Evolutionary conservation across 2,329 filamentous ascomycete species (phyloP).

Genomic region (Fusarium staphyleae): DNA sequence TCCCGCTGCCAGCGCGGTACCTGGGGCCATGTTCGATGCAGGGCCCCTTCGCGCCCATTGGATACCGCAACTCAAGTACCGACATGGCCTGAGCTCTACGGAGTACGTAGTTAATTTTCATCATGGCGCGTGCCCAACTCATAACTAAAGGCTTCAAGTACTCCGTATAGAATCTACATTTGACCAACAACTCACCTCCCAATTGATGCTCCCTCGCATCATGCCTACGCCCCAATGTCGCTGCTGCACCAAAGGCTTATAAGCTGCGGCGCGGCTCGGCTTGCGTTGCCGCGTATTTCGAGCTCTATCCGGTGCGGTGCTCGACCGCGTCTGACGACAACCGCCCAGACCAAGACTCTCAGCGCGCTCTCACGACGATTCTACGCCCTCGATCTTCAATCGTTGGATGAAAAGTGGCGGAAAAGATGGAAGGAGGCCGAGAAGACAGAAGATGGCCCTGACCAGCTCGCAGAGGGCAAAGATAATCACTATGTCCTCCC

Average conservation of each 20-base stretch:
- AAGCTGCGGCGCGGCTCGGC: slow-evolving; percentile 35
- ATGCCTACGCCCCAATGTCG: slow-evolving; percentile 43
- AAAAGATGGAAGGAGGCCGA: slow-evolving; percentile 49
- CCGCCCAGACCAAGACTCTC: slow-evolving; percentile 11
- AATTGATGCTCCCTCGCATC: slow-evolving; percentile 27
- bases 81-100: slow-evolving; percentile 36
- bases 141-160: too few species aligned
- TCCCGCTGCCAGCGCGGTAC: slow-evolving; percentile 25
- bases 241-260: slow-evolving; percentile 42
- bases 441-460: slow-evolving; percentile 6
- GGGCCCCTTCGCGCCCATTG: slow-evolving; percentile 17
- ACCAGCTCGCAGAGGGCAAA: slow-evolving; percentile 31
- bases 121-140: not conserved
- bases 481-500: slow-evolving; percentile 74
- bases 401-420: slow-evolving; percentile 60
- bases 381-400: slow-evolving; percentile 56
- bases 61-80: slow-evolving; percentile 31
- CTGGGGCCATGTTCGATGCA: slow-evolving; percentile 24
- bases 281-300: slow-evolving; percentile 16
- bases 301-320: slow-evolving; percentile 19
- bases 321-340: slow-evolving; percentile 25
- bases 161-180: slow-evolving; percentile 2
- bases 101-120: too few species aligned
- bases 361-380: slow-evolving; percentile 38
- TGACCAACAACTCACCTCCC: not conserved